These are phyloP conservation scores for Boletales sp. DNA, from an alignment of 768 basidiomycete genomes.

Conservation along the genomic window DNA sequence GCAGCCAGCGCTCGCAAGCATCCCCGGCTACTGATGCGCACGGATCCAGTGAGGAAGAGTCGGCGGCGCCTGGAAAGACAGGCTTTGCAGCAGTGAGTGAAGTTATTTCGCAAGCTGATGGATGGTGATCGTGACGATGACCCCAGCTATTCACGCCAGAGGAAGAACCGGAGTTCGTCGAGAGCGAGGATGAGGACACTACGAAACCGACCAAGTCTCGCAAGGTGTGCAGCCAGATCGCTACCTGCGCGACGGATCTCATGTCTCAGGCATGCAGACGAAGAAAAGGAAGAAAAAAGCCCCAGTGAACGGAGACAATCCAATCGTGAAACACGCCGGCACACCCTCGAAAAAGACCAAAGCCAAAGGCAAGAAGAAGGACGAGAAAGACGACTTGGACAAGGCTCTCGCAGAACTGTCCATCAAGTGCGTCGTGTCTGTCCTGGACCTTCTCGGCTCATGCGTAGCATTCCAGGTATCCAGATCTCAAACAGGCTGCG, in stretches of 20 bases:
- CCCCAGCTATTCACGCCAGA: slow-evolving; percentile 42
- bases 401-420: slow-evolving; percentile 82
- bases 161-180: slow-evolving; percentile 17
- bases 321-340: no score
- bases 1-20: slow-evolving; percentile 19
- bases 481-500: slow-evolving; percentile 43
- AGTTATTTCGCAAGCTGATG: not conserved
- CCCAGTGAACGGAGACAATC: no score
- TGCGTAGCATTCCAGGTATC: slow-evolving; percentile 38
- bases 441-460: not conserved
- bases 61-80: slow-evolving; percentile 8
- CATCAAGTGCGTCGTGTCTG: slow-evolving; percentile 48
- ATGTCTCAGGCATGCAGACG: slow-evolving; percentile 14
- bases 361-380: slow-evolving; percentile 59
- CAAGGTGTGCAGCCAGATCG: slow-evolving; percentile 16
- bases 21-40: slow-evolving; percentile 8
- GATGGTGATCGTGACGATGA: slow-evolving; percentile 17
- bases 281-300: slow-evolving; percentile 42
- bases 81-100: slow-evolving; percentile 48
- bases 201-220: slow-evolving; percentile 17
- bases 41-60: slow-evolving; percentile 40
- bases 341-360: slow-evolving; percentile 52
- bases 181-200: slow-evolving; percentile 22
- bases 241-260: not conserved
- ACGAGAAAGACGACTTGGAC: slow-evolving; percentile 76